Evolutionary conservation across 345 rosid species (phyloP), one percentile per base, ranked within the genome.

Genomic region (Gossypioides kirkii): DNA sequence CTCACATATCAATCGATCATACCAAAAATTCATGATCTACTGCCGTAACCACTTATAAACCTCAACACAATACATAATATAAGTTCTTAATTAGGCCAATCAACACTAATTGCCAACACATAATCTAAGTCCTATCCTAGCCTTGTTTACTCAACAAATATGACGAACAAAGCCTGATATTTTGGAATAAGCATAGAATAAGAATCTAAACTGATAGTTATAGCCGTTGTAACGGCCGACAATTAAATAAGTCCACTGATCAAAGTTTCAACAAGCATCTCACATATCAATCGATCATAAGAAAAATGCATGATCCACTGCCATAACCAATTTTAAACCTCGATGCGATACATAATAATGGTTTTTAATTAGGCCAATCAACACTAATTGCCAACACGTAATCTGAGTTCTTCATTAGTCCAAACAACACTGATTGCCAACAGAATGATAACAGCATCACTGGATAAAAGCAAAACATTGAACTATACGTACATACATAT

Each of bases 211-310:
- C 49, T 56, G 28, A 38, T 36, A 10, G 22, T 20, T 41, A 71
- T 11, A 53, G 52, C 41, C 0, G 63, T 71, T 55, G 42, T 22
- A 71, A 70, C 63, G 54, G 42, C 41, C 23, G 9, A 50, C 72
- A 49, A 55, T 46, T 45, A 71, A 52, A 47, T 58, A 77, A 7
- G 67, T 71, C 49, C 28, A 2, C 59, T 38, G 32, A 56, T 70
- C 50, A 43, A 42, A 62, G 5, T 20, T 64, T 64, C 32, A 64
- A 64, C 50, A 26, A 43, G 70, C 18, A 6, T 45, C 70, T 45
- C 12, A 13, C 11, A 22, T 12, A 22, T 32, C 52, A 53, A 16
- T 8, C 26, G 55, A 47, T 25, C 71, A 26, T 43, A 14, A 32
- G 38, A 14, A 45, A 68, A 49, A 28, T 42, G 4, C 20, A 25